These are phyloP conservation scores for Xylariomycetidae sp. DNA, from an alignment of 2,329 filamentous ascomycete species.

Conservation along the genomic window DNA sequence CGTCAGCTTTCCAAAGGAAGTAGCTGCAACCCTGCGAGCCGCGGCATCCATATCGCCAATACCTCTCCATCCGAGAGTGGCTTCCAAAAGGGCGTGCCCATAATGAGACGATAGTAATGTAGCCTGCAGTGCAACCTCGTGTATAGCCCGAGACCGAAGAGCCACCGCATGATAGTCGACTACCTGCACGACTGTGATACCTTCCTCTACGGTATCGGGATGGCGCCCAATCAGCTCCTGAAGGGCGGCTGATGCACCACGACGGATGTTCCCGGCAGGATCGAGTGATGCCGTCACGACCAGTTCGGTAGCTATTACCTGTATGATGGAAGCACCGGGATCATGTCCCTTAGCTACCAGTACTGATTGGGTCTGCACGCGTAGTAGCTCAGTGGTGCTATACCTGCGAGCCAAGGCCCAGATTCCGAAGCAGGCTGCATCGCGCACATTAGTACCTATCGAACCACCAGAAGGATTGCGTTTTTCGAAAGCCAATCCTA, in stretches of 20 bases:
- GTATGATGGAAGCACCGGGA: constrained; percentile 53
- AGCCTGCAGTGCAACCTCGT: constrained; percentile 67
- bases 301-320: constrained; percentile 76
- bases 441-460: constrained; percentile 83
- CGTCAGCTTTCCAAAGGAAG: constrained; percentile 60
- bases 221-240: constrained; percentile 93
- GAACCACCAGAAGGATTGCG: constrained; percentile 79
- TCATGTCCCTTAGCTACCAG: constrained; percentile 33
- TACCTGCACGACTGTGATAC: constrained; percentile 80
- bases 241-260: constrained; percentile 86
- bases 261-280: constrained; percentile 85
- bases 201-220: constrained; percentile 75
- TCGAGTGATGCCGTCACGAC: constrained; percentile 80
- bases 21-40: constrained; percentile 68
- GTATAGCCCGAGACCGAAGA: constrained; percentile 75
- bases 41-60: constrained; percentile 73
- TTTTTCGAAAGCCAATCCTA: constrained; percentile 85
- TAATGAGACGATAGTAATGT: constrained; percentile 64
- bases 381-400: constrained; percentile 69
- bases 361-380: constrained; percentile 48
- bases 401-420: constrained; percentile 91
- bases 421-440: constrained; percentile 93
- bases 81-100: constrained; percentile 65
- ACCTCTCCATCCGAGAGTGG: constrained; percentile 79
- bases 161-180: constrained; percentile 95